These are phyloP conservation scores for Cyathus striatus DNA, from an alignment of 768 basidiomycete species.

Conservation along the genomic window DNA sequence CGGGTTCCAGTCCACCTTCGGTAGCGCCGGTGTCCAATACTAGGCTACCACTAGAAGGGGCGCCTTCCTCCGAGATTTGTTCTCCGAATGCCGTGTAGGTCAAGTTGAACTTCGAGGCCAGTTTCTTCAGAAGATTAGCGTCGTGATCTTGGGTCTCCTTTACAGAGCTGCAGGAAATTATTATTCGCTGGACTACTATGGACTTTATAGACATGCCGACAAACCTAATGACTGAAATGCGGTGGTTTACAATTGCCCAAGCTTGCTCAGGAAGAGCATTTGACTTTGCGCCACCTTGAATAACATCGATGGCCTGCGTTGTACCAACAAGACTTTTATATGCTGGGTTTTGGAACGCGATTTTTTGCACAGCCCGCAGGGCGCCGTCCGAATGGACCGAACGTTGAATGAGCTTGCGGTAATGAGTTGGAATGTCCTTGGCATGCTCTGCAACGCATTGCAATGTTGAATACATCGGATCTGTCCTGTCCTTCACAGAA, in stretches of 20 bases:
- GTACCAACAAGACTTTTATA: constrained; percentile 53
- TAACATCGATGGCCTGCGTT: constrained; percentile 75
- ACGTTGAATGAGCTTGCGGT: constrained; percentile 42
- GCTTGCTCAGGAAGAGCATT: constrained; percentile 79
- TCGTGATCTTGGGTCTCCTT: constrained; percentile 40
- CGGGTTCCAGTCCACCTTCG: constrained; percentile 53
- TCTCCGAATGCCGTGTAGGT: constrained; percentile 55
- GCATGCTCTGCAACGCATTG: constrained; percentile 66
- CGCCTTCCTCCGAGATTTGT: constrained; percentile 24
- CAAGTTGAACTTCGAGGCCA: constrained; percentile 52
- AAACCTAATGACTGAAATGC: constrained; percentile 58
- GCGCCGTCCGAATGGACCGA: constrained; percentile 46
- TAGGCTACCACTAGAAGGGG: constrained; percentile 38
- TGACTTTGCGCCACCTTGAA: constrained; percentile 62
- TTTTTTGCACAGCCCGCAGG: constrained; percentile 46
- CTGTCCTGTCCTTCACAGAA: constrained; percentile 38
- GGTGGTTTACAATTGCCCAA: constrained; percentile 67
- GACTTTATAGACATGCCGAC: constrained; percentile 7
- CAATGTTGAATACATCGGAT: constrained; percentile 54
- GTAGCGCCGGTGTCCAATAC: constrained; percentile 47
- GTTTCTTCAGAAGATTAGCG: constrained; percentile 33
- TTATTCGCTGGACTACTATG: constrained; percentile 5
- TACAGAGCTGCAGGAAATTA: constrained; percentile 26
- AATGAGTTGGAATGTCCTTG: constrained; percentile 40
- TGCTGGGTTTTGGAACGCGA: constrained; percentile 30